Base-by-base conservation (phyloP, 1,139 yeast species). In the Meyerozyma athensensis region DNA sequence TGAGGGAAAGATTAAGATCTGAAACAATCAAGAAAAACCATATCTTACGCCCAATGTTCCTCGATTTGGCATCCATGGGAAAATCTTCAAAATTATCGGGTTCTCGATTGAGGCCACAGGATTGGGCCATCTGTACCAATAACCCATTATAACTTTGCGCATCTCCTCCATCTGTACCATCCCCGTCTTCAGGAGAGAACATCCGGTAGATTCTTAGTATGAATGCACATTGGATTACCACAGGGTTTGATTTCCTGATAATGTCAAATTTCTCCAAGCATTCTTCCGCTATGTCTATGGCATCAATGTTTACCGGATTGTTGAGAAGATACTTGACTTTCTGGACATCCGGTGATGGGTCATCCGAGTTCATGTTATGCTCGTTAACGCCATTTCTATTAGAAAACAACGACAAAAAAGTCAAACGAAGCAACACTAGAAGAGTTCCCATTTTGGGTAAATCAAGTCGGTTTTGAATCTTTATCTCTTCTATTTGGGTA, bases 181-280 rank as follows among this genome's bases (percentile, higher is more conserved):
- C 72, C 4, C 79, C 77, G 47, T 74, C 79, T 48, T 74, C 79
- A 2, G 79, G 79, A 0, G 79, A 66, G 45, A 59, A 54, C 12
- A 53, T 48, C 34, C 65, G 66, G 48, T 74, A 74, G 14, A 61
- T 43, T 36, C 72, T 57, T 37, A 63, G 46, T 37, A 61, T 52
- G 10, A 67, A 48, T 0, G 71, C 63, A 36, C 77, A 68, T 47
- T 77, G 82, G 22, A 79, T 59, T 5, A 77, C 67, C 0, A 71
- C 67, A 19, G 78, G 49, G 10, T 74, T 70, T 14, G 77, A 69
- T 39, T 74, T 66, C 39, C 74, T 56, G 31, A 72, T 49, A 14
- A 77, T 42, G 34, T 71, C 68, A 52, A 79, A 77, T 40, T 64
- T 67, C 34, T 58, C 56, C 19, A 68, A 52, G 41, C 75, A 69